Evolutionary conservation across 148 eudicot species (phyloP), one percentile per base, ranked within the genome.

Genomic region (Cornus florida): DNA sequence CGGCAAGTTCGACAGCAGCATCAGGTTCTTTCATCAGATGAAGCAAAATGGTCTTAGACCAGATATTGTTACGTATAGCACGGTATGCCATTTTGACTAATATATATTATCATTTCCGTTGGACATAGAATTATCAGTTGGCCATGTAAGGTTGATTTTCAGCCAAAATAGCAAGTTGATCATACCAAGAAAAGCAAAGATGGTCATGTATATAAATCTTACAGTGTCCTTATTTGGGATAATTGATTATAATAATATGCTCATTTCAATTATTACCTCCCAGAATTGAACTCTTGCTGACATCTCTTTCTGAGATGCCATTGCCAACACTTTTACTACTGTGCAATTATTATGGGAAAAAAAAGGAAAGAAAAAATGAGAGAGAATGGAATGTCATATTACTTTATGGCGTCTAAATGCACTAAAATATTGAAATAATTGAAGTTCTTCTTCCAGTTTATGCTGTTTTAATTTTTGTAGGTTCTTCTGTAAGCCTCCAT

Each of bases 1-100:
- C 82, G 86, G 84, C 48, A 92, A 86, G 74, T 86, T 89, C 70
- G 90, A 89, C 41, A 79, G 84, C 73, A 84, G 89, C 80, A 64
- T 90, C 57, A 85, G 70, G 77, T 82, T 91, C 76, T 94, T 94
- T 86, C 71, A 85, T 82, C 94, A 86, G 89, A 92, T 94, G 98
- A 92, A 92, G 86, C 94, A 80, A 87, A 88, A 84, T 81, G 95
- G 98, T 75, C 84, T 94, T 74, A 78, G 59, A 22, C 95, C 98
- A 81, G 98, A 94, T 84, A 88, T 86, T n/a, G 84, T 92, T 57
- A 94, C 98, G 24, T 94, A 92, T 78, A 91, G 93, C 80, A 89
- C 95, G 83, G 98, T 94, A 87, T 82, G 92, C 64, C 64, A 33
- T 69, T 67, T 28, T 24, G n/a, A 14, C 23, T 3, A 10, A 12